A percentile compares a stretch with the other conserved stretches of the same genome.
Evolutionary conservation across 2,329 filamentous ascomycete species (phyloP).

Genomic region (Cytospora leucostoma): DNA sequence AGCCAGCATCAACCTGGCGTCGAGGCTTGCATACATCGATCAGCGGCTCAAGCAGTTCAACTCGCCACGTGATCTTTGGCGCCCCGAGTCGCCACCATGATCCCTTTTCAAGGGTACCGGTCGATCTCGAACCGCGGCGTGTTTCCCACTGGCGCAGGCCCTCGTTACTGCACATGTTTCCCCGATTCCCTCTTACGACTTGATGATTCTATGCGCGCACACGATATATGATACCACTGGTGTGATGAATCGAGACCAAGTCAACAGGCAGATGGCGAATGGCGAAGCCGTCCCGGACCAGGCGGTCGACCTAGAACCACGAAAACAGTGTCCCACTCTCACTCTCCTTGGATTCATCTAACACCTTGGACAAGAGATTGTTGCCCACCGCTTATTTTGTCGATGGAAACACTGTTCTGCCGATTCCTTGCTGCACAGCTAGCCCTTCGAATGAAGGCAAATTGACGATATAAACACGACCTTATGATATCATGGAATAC

Average conservation of each 20-base stretch:
- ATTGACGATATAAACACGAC: neutral
- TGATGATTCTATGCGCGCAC: slow-evolving; percentile 14
- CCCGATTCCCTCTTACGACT: slow-evolving; percentile 24
- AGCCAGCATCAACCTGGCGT: slow-evolving; percentile 48
- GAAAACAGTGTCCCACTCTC: neutral
- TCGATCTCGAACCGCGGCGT: neutral
- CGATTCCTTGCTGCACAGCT: slow-evolving; percentile 3
- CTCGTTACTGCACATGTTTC: slow-evolving; percentile 32
- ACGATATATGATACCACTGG: slow-evolving; percentile 15
- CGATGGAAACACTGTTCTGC: neutral
- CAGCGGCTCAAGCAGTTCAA: slow-evolving; percentile 58
- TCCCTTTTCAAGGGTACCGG: neutral
- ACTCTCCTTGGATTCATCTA: neutral
- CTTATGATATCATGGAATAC: slow-evolving; percentile 15
- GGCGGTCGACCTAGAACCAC: neutral
- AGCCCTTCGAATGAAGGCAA: neutral
- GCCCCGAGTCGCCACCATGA: slow-evolving; percentile 54
- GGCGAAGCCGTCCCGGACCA: neutral
- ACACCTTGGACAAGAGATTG: neutral
- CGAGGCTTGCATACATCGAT: slow-evolving; percentile 59
- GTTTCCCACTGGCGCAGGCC: neutral
- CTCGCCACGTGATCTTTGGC: slow-evolving; percentile 45
- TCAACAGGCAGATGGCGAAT: slow-evolving; percentile 18
- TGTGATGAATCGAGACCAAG: slow-evolving; percentile 1
- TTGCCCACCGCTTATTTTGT: slow-evolving; percentile 12